Base-by-base conservation (phyloP, 2,329 filamentous ascomycete genomes). In the Penicillium sp. region DNA sequence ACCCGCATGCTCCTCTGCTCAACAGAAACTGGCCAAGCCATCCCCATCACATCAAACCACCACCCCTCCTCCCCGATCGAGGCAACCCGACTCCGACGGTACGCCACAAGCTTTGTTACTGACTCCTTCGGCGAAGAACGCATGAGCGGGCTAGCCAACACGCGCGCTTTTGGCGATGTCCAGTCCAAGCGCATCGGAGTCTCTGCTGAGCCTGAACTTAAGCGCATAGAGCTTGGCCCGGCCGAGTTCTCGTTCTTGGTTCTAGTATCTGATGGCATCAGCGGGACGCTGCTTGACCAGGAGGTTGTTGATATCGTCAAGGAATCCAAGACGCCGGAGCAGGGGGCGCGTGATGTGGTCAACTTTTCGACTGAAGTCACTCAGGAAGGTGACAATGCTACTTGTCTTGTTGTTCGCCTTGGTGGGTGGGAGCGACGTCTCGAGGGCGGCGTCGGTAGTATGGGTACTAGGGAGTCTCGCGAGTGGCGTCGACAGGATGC, bases 91-190 rank as follows among this genome's bases (percentile, higher is more conserved):
- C 82, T 99, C 25, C 88, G 92, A 44, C 87, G 92, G 48, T 97
- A 92, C 71, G 90, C 92, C 1, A 85, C 89, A 31, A 88, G 88
- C 3, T 93, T 97, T 71, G 88, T 96, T 19, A 94, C 93, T 0
- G 94, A 99, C 76, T 95, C 91, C 34, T 99, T 99, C 73, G 94
- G 94, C 70, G 94, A 99, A 76, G 92, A 97, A 76, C 91, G 94
- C 65, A 94, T 99, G 74, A 87, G 87, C 15, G 93, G 94, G 0
- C 82, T 99, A 0, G 94, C 94, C 65, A 99, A 99, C 76, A 95
- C 91, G 33, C 89, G 94, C 31, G 84, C 94, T 4, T 97, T 99
- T 71, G 94, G 94, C 27, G 94, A 99, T 77, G 91, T 97, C 76
- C 84, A 84, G 34, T 90, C 87, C 56, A 99, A 99, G 76, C 89